phyloP scores from a whole-genome alignment of 495 filamentous ascomycete species.

The Sphaerosporella brunnea region DNA sequence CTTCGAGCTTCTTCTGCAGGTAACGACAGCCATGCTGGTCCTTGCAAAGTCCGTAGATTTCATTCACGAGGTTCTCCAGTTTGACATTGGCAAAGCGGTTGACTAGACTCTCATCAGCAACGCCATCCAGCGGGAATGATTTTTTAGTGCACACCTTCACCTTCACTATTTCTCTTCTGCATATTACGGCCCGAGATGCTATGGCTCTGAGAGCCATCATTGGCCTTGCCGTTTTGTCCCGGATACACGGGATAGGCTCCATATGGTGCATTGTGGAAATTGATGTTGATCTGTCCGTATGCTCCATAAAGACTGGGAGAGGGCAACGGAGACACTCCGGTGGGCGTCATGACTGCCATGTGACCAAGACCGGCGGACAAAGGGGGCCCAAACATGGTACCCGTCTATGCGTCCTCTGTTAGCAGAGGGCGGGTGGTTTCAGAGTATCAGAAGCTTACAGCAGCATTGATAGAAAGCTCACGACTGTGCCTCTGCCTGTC shows the following conservation, averaged over 20 bases:
- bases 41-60: conserved; percentile 78
- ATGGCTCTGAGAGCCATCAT: conserved; percentile 28
- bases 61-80: conserved; percentile 59
- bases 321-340: conserved; percentile 23
- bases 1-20: conserved; percentile 92
- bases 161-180: conserved; percentile 46
- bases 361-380: conserved; percentile 14
- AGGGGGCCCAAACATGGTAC: conserved; percentile 19
- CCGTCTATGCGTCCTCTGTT: background rate
- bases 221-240: conserved; percentile 14
- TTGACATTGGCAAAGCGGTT: conserved; percentile 59
- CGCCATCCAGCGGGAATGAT: background rate
- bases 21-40: conserved; percentile 95
- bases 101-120: conserved; percentile 28
- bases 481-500: conserved; percentile 22
- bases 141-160: conserved; percentile 35
- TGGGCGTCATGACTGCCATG: conserved; percentile 19
- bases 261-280: conserved; percentile 20
- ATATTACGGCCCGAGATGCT: conserved; percentile 56
- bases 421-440: no score
- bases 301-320: conserved; percentile 24
- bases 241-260: conserved; percentile 21
- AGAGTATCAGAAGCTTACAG: no score
- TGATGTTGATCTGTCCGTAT: conserved; percentile 24
- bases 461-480: conserved; percentile 19